Conservation (phyloP, 768 basidiomycete species). For the Trametes cinnabarina region DNA sequence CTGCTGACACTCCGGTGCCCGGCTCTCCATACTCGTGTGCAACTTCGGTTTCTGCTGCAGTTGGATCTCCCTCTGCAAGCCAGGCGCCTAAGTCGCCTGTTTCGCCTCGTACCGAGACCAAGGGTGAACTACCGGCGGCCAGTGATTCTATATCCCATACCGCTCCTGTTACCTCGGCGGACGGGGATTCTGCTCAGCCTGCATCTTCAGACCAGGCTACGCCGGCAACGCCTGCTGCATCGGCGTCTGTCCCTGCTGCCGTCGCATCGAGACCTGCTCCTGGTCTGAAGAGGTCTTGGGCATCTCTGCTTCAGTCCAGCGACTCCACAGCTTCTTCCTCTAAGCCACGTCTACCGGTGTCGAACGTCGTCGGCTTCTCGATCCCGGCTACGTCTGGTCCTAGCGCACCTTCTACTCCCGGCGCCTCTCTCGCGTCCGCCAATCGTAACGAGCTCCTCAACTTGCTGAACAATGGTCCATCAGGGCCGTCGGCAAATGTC, state of each 20-base stretch:
- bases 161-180: neutral
- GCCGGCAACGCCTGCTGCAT: neutral
- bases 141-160: neutral
- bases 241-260: neutral
- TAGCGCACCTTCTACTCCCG: slow-evolving; percentile 23
- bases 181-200: neutral
- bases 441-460: slow-evolving; percentile 50
- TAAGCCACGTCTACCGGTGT: slow-evolving; percentile 57
- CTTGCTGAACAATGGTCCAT: slow-evolving; percentile 47
- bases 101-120: neutral
- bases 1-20: slow-evolving; percentile 45
- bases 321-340: slow-evolving; percentile 39
- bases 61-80: slow-evolving; percentile 11
- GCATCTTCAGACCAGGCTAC: neutral
- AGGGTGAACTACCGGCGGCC: neutral
- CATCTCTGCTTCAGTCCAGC: slow-evolving; percentile 59
- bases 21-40: slow-evolving; percentile 59
- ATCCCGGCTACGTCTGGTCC: slow-evolving; percentile 42
- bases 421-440: slow-evolving; percentile 24
- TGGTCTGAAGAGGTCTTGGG: slow-evolving; percentile 67
- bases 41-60: slow-evolving; percentile 51
- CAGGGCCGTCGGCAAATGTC: slow-evolving; percentile 12
- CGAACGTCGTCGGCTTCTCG: slow-evolving; percentile 72
- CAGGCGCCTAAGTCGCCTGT: slow-evolving; percentile 5
- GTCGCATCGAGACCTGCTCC: slow-evolving; percentile 18